Percentiles rank a stretch among this genome's conserved stretches.
phyloP scores from a whole-genome alignment of 164 flowering plant genomes.

The Tinospora cordifolia region DNA sequence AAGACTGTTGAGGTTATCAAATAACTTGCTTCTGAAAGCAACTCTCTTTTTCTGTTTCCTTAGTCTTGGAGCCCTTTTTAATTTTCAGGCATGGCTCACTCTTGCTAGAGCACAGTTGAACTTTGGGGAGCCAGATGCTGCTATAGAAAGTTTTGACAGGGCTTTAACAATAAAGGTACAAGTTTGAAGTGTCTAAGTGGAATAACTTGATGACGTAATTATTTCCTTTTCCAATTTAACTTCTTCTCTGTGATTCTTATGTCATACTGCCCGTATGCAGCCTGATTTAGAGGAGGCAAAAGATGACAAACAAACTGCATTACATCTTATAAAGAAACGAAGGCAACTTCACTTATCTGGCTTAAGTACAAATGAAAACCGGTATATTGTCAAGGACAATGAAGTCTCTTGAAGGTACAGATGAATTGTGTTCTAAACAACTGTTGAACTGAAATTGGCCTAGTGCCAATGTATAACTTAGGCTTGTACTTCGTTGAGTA shows the following conservation, averaged over 20 bases:
- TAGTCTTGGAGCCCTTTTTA: background rate
- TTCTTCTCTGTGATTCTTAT: conserved; percentile 1
- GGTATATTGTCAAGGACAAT: conserved; percentile 57
- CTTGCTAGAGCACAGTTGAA: conserved; percentile 87
- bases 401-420: conserved; percentile 18
- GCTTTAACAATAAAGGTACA: conserved; percentile 66
- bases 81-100: conserved; percentile 75
- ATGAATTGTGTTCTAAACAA: background rate
- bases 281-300: conserved; percentile 62
- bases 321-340: conserved; percentile 54
- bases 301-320: conserved; percentile 53
- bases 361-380: conserved; percentile 31
- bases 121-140: conserved; percentile 84
- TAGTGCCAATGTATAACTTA: background rate
- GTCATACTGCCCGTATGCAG: conserved; percentile 30
- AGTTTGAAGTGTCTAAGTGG: background rate
- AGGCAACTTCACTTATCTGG: conserved; percentile 67
- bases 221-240: background rate
- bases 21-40: background rate
- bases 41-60: background rate
- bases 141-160: conserved; percentile 68
- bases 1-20: background rate
- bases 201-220: background rate
- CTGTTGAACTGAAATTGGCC: background rate
- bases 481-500: background rate